Base-by-base conservation (phyloP, 805 yeast genomes). In the Kazachstania bromeliacearum region DNA sequence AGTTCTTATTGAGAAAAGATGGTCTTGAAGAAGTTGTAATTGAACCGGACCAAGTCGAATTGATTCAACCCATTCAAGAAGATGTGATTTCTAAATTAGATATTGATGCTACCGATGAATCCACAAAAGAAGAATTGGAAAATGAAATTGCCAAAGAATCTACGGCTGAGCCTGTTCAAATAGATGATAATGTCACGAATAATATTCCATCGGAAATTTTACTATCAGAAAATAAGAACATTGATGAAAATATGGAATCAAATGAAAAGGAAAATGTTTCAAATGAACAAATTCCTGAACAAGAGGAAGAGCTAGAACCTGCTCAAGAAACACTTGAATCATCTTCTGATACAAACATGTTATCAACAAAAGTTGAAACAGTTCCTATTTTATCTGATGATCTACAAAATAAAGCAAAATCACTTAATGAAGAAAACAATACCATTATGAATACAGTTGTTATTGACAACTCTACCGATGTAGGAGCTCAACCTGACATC, bases 81-180 rank as follows among this genome's bases (percentile, higher is more conserved):
- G 40, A 39, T 31, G 28, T 19, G 10, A 29, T 28, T 4, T 22
- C 34, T 14, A 37, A 36, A 31, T 20, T 39, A 20, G 25, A 20
- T 28, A 16, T 34, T 34, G 23, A 20, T 13, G 10, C 10, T 6
- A 12, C 9, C 7, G 8, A 4, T 19, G 34, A 22, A 13, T 13
- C 20, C 6, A 4, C 14, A 12, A 5, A 9, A 4, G 36, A 34
- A 16, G 15, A 13, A 21, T 13, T 19, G 4, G 13, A 26, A 8
- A 12, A 19, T 8, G 31, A 19, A 8, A 23, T 19, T 9, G 20
- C 21, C 12, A 10, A 10, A 10, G 26, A 2, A 23, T 10, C 26
- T 10, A 4, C 26, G n/a, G 26, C 10, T 10, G 26, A n/a, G 26
- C 3, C n/a, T 23, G 10, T 10, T 23, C 17, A 33, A 15, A 14